phyloP scores from a whole-genome alignment of 2,329 filamentous ascomycete species.

The Colletotrichum simmondsii region DNA sequence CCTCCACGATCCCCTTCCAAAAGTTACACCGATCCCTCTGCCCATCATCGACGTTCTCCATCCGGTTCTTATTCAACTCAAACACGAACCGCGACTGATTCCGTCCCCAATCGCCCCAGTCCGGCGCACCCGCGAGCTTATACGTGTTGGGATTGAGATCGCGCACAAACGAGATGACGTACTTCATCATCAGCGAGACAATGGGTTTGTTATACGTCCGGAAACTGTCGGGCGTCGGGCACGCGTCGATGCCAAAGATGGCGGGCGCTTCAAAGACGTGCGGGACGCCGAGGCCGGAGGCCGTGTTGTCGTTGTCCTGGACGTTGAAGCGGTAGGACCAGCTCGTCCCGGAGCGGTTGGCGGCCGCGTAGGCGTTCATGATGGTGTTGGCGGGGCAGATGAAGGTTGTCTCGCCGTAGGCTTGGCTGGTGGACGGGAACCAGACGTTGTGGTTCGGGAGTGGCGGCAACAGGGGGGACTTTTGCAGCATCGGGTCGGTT shows the following conservation, averaged over 20 bases:
- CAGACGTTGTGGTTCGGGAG: conserved; percentile 53
- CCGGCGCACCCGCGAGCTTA: conserved; percentile 46
- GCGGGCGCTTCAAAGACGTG: conserved; percentile 60
- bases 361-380: conserved; percentile 45
- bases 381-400: conserved; percentile 55
- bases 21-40: conserved; percentile 52
- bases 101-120: conserved; percentile 53
- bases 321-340: conserved; percentile 65
- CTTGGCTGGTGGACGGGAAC: conserved; percentile 54
- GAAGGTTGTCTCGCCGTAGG: conserved; percentile 59
- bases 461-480: conserved; percentile 50
- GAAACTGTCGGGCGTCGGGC: conserved; percentile 49
- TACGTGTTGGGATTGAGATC: conserved; percentile 55
- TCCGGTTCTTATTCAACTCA: conserved; percentile 50
- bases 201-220: conserved; percentile 55
- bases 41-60: conserved; percentile 49
- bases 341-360: conserved; percentile 33
- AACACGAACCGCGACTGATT: conserved; percentile 50
- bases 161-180: conserved; percentile 61
- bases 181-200: conserved; percentile 59
- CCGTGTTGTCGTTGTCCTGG: conserved; percentile 47
- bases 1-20: conserved; percentile 50
- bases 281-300: conserved; percentile 56
- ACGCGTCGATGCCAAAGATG: conserved; percentile 58
- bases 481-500: conserved; percentile 45